phyloP scores from a whole-genome alignment of 352 stramenopile genomes.

The Peronospora farinosa region DNA sequence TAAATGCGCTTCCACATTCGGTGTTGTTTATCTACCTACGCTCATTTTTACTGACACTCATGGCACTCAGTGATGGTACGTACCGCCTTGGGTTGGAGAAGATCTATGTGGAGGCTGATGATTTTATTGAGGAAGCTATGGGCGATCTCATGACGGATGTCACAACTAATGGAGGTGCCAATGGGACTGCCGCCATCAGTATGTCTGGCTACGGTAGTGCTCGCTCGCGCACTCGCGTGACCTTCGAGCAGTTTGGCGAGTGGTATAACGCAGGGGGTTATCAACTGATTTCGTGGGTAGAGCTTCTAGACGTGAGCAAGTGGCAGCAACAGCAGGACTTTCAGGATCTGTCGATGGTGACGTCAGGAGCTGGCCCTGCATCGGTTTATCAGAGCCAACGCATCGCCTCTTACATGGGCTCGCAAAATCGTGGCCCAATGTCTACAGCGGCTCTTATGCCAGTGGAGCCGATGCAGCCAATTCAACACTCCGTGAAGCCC shows the following conservation, averaged over 20 bases:
- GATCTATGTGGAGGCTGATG: slow-evolving; percentile 81
- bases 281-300: slow-evolving; percentile 80
- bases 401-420: slow-evolving; percentile 36
- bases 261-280: slow-evolving; percentile 86
- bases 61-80: slow-evolving; percentile 79
- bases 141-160: slow-evolving; percentile 82
- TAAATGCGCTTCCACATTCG: slow-evolving; percentile 64
- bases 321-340: slow-evolving; percentile 79
- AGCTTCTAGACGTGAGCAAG: slow-evolving; percentile 75
- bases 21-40: slow-evolving; percentile 84
- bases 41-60: slow-evolving; percentile 77
- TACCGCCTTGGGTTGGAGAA: slow-evolving; percentile 80
- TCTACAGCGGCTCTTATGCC: slow-evolving; percentile 30
- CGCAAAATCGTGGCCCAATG: slow-evolving; percentile 41
- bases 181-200: slow-evolving; percentile 19
- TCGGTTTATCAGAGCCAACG: slow-evolving; percentile 29
- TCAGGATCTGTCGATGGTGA: slow-evolving; percentile 41
- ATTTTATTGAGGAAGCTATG: slow-evolving; percentile 83
- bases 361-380: slow-evolving; percentile 22
- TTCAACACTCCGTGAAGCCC: slow-evolving; percentile 46
- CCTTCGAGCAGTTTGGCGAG: slow-evolving; percentile 88
- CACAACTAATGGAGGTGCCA: slow-evolving; percentile 40
- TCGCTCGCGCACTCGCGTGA: slow-evolving; percentile 61
- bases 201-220: slow-evolving; percentile 61
- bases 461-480: slow-evolving; percentile 54